phyloP scores from a whole-genome alignment of 148 eudicot genomes.

The Beta vulgaris region DNA sequence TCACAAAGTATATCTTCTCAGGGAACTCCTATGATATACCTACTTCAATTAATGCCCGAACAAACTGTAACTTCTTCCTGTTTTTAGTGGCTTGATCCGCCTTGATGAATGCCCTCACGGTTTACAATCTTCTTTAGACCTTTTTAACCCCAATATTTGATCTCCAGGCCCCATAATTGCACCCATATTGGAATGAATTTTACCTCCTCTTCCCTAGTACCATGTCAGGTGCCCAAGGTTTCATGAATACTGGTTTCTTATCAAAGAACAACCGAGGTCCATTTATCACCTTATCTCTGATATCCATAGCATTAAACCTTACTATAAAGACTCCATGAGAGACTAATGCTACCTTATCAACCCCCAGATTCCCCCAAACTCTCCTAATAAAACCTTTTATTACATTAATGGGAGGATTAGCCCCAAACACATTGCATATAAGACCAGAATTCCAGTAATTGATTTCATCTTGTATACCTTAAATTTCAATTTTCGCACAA shows the following conservation, averaged over 20 bases:
- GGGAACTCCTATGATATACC: neutral
- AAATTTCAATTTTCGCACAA: no score
- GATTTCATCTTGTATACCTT: no score
- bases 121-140: neutral
- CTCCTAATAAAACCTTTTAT: no score
- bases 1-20: neutral
- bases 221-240: neutral
- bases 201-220: neutral
- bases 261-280: neutral
- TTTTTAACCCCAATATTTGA: neutral
- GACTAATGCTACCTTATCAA: no score
- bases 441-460: no score
- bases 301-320: neutral
- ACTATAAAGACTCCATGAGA: neutral
- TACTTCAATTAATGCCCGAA: neutral
- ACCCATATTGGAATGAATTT: neutral
- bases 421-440: no score
- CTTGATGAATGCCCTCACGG: neutral
- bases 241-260: neutral
- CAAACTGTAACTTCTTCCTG: neutral
- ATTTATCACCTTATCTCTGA: neutral
- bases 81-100: neutral
- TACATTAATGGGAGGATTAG: no score
- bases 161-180: neutral
- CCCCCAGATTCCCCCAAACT: no score